Conservation (phyloP, 192 early-diverging fungal species). For the Entomortierella chlamydospora region DNA sequence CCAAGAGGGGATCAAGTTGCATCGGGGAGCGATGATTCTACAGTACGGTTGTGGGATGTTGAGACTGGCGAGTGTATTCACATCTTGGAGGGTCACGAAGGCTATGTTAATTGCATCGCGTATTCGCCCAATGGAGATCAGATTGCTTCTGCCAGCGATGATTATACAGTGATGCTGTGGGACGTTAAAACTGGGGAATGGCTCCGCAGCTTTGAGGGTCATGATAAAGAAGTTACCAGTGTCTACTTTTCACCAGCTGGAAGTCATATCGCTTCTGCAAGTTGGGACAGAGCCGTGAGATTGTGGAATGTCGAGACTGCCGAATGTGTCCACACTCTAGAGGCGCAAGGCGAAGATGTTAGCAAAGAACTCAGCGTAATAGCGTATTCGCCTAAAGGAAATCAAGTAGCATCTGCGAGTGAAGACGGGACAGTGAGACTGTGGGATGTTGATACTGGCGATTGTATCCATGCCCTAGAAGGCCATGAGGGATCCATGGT, state of each 20-base stretch:
- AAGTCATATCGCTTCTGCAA: background rate
- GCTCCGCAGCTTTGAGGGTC: too few species aligned
- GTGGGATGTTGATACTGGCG: constrained; percentile 1
- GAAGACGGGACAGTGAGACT: constrained; percentile 5
- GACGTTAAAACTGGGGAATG: too few species aligned
- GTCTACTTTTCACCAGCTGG: background rate
- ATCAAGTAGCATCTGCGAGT: background rate
- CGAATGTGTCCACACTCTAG: too few species aligned
- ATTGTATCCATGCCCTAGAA: too few species aligned
- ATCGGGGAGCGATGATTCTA: background rate
- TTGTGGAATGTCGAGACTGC: background rate
- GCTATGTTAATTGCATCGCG: background rate
- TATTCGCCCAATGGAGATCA: background rate
- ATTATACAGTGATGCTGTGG: too few species aligned
- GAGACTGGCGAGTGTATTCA: background rate
- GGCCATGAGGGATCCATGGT: too few species aligned
- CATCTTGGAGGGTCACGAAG: background rate
- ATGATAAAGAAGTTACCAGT: too few species aligned
- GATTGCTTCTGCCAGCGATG: too few species aligned
- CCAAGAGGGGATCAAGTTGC: background rate
- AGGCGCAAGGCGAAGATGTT: too few species aligned
- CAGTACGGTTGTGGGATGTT: constrained; percentile 3
- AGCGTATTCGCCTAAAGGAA: background rate
- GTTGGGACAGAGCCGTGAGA: background rate
- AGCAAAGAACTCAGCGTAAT: background rate